Percentiles rank a stretch among this genome's conserved stretches.
phyloP scores from a whole-genome alignment of 2,329 filamentous ascomycete genomes.

The Coniochaeta pulveracea region DNA sequence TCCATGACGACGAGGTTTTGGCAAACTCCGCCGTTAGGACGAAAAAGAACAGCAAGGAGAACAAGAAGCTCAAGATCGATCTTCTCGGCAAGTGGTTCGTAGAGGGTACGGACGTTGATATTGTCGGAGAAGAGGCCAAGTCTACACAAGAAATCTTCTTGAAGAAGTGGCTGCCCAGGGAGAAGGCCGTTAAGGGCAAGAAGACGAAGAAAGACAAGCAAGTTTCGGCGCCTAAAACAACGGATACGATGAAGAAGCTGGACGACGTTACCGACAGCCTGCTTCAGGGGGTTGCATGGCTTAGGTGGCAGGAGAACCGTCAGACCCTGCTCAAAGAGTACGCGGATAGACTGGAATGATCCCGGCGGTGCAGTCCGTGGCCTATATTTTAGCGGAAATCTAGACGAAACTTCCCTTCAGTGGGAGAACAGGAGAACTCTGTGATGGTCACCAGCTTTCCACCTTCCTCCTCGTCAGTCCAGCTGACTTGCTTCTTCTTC shows the following conservation, averaged over 20 bases:
- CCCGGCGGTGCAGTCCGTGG: too few relatives aligned
- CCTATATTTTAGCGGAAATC: background rate
- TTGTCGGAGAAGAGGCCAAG: conserved; percentile 21
- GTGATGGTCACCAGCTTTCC: background rate
- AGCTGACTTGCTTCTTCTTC: too few relatives aligned
- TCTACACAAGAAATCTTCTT: conserved; percentile 22
- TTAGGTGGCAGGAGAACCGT: conserved; percentile 67
- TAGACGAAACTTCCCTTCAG: too few relatives aligned
- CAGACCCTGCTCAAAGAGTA: too few relatives aligned
- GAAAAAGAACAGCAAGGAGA: conserved; percentile 9
- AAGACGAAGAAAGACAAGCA: conserved; percentile 13
- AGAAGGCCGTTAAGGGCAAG: conserved; percentile 8
- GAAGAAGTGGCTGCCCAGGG: conserved; percentile 14
- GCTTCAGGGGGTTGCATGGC: conserved; percentile 66
- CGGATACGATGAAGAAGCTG: conserved; percentile 41
- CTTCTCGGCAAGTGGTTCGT: conserved; percentile 45
- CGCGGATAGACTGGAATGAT: too few relatives aligned
- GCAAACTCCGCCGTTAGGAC: background rate
- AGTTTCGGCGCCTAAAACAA: conserved; percentile 10
- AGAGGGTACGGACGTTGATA: conserved; percentile 13
- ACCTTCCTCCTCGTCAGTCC: too few relatives aligned
- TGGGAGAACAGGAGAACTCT: background rate
- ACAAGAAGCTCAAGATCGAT: conserved; percentile 53
- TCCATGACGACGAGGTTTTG: too few relatives aligned
- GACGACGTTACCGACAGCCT: conserved; percentile 76